phyloP scores from a whole-genome alignment of 768 basidiomycete species.

The Leccinum subtestaceum region DNA sequence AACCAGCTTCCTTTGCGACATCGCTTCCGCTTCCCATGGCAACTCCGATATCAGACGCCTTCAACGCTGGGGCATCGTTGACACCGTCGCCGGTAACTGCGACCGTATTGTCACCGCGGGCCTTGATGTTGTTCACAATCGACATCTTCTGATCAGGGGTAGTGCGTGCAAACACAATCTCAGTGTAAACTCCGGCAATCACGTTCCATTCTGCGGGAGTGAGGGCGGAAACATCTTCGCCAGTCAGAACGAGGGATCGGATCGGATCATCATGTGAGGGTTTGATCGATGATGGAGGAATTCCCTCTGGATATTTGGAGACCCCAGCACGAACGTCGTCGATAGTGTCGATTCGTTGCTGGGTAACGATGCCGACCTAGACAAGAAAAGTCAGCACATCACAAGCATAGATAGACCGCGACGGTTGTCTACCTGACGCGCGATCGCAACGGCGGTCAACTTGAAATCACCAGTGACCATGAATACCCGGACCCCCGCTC shows the following conservation, averaged over 20 bases:
- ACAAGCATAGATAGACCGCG: neutral
- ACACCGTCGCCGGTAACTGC: conserved; percentile 59
- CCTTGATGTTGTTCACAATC: conserved; percentile 55
- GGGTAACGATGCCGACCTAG: conserved; percentile 44
- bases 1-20: conserved; percentile 53
- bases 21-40: conserved; percentile 48
- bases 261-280: conserved; percentile 37
- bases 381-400: neutral
- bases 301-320: neutral
- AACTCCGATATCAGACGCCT: conserved; percentile 54
- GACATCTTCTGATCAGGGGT: conserved; percentile 57
- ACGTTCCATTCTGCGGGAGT: conserved; percentile 38
- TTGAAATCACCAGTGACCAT: conserved; percentile 61
- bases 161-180: conserved; percentile 55
- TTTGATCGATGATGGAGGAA: conserved; percentile 24
- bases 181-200: conserved; percentile 35
- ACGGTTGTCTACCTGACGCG: conserved; percentile 37
- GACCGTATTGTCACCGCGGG: conserved; percentile 45
- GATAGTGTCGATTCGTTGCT: conserved; percentile 37
- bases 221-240: conserved; percentile 40
- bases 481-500: conserved; percentile 52
- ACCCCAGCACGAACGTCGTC: conserved; percentile 21
- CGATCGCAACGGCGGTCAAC: conserved; percentile 52
- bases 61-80: conserved; percentile 51
- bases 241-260: conserved; percentile 43